Evolutionary conservation across 495 filamentous ascomycete genomes (phyloP), one percentile per base, ranked within the genome.

Genomic region (Aspergillus coremiiformis): DNA sequence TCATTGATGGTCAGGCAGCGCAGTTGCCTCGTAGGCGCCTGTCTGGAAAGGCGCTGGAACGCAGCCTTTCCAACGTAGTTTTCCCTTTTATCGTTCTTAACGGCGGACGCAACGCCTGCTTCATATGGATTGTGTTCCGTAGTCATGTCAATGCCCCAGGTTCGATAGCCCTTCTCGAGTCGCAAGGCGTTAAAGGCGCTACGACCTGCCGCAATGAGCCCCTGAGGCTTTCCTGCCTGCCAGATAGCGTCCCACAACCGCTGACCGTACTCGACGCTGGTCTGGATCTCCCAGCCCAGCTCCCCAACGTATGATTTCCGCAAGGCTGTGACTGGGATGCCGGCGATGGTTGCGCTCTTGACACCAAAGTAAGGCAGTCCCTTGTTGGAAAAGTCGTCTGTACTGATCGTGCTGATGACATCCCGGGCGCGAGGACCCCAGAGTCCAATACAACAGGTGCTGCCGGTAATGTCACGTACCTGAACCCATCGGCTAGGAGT

Each of bases 51-150:
- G 5, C 56, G 52, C 46, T 68, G 54, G 21, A 77, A 21, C 5
- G 73, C 64, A 29, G 47, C 54, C 54, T 65, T 64, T 4, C 74
- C 76, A 15, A 76, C 63, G 47, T 62, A 76, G 19, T 66, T 64
- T 20, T 62, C 63, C 53, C 67, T 70, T 26, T 69, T 70, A 22
- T 55, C 60, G 1, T 50, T 32, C n/a, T 67, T 52, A 14, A 79
- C 57, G 15, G 66, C 64, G 45, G 53, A 60, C 0, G 24, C 60
- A 20, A 78, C 54, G 7, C 74, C 76, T 3, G 72, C 72, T 55
- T 78, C 74, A 51, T 67, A 77, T 0, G 76, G 72, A 35, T 73
- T 64, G 49, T 77, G 74, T 51, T 79, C 76, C 4, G 64, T 75
- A 15, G 61, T 76, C 66, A 78, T 71, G 39, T 79, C 76, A 0